These are phyloP conservation scores for Xerocomus amazonicus DNA, from an alignment of 1,284 basidiomycete species.

Conservation along the genomic window DNA sequence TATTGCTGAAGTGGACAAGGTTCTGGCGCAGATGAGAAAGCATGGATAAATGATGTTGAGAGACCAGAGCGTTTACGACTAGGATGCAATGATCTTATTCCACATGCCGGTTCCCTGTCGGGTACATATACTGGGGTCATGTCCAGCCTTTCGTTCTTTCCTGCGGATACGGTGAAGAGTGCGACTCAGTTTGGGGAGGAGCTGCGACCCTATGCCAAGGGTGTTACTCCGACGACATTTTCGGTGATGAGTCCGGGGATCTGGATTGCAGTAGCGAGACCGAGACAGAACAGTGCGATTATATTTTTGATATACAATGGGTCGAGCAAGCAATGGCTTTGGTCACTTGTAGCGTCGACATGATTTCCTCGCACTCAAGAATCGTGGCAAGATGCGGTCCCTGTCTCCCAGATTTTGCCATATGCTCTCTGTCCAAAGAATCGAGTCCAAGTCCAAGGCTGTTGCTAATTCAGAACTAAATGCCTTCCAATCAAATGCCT, in stretches of 20 bases:
- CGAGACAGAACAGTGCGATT: conserved; percentile 86
- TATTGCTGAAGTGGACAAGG: conserved; percentile 61
- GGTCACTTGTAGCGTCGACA: not conserved
- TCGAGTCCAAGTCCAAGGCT: too few relatives aligned
- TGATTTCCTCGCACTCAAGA: too few relatives aligned
- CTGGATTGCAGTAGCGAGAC: conserved; percentile 86
- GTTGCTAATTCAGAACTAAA: too few relatives aligned
- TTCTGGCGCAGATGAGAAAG: conserved; percentile 63
- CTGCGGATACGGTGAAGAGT: conserved; percentile 93
- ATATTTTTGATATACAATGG: conserved; percentile 91
- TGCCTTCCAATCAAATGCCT: too few relatives aligned
- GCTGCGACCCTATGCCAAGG: conserved; percentile 53
- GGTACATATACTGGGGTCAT: conserved; percentile 86
- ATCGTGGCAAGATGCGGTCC: too few relatives aligned
- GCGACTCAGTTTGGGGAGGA: conserved; percentile 94
- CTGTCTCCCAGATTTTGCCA: too few relatives aligned
- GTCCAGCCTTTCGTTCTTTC: conserved; percentile 86
- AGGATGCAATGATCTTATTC: too few relatives aligned
- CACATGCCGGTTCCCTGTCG: too few relatives aligned
- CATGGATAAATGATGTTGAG: too few relatives aligned
- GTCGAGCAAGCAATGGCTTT: conserved; percentile 47
- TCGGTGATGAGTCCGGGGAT: conserved; percentile 69
- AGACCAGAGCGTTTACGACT: too few relatives aligned
- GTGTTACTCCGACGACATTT: conserved; percentile 53
- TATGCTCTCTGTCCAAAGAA: too few relatives aligned